Base-by-base conservation (phyloP, 495 filamentous ascomycete genomes). In the Daldinia grandis region DNA sequence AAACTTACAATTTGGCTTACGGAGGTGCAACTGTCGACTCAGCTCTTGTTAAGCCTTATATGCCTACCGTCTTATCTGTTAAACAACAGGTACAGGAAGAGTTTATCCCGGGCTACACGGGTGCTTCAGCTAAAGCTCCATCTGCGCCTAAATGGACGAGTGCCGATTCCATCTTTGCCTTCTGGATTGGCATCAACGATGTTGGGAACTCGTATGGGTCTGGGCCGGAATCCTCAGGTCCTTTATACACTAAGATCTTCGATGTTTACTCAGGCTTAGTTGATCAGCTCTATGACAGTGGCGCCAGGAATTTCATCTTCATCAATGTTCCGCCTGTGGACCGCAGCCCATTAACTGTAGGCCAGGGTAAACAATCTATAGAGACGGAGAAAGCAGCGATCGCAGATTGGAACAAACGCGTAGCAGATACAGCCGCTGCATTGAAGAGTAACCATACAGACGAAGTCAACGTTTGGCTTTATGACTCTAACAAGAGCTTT, bases 111-210 rank as follows among this genome's bases (percentile, higher is more conserved):
- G 82, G 79, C 8, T 84, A 82, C 49, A 84, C 83, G 40, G 77
- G 73, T 33, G 72, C 68, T 19, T 76, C 81, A 12, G 72, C 78
- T 14, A 69, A 53, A 51, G 63, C 73, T 0, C 74, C 78, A 6
- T 55, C 61, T 1, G 77, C 78, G 2, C 87, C 87, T 17, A 81
- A 85, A 3, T 94, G 91, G 92, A 84, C 80, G 10, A 81, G 86
- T 2, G 73, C 80, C 6, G 81, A 92, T 63, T 81, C 85, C 0
- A 81, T 94, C 28, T 92, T 92, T 76, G 86, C 85, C 3, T 80
- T 92, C 47, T 95, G 89, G 85, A 90, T 94, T 58, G 92, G 92
- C 35, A 89, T 95, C 67, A 95, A 95, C 66, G 92, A 95, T 69
- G 84, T 93, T 12, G 90, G 90, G 1, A 90, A 89, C 73, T 83